Evolutionary conservation across 495 filamentous ascomycete species (phyloP), one percentile per base, ranked within the genome.

Genomic region (Rhizodiscina lignyota): DNA sequence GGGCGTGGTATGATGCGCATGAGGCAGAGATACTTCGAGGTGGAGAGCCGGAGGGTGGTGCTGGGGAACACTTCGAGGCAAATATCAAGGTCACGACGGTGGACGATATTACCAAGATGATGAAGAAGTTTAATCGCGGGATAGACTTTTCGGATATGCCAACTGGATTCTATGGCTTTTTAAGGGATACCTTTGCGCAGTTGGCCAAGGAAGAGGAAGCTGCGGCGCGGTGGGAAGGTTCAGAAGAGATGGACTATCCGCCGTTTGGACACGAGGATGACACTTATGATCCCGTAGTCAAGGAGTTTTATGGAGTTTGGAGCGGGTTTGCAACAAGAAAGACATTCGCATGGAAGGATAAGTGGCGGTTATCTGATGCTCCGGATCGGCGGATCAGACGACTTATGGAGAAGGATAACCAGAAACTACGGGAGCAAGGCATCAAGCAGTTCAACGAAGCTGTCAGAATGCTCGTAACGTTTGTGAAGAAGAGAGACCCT

Each of bases 1-100:
- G 91, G 31, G 77, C 86, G 5, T 96, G 89, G 89, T 99, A 99
- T 55, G 87, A 99, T 49, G 80, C 83, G 17, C 89, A 99, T 48
- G 77, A 83, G 34, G 77, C 84, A 42, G 75, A 74, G 11, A 84
- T 96, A 32, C 60, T 94, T 34, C 66, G 71, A 2, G 74, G 70
- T 11, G 64, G 70, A 34, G 63, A 73, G 30, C 6, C 6, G 6
- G 33, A 20, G 4, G 33, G 17, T 8, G 63, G 54, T 28, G 54
- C 52, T 12, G 54, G 58, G 21, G 57, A 46, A 11, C 56, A 64
- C 28, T 79, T 70, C 44, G 72, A 73, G 19, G 60, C 76, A 36
- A 70, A 79, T 48, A 51, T 66, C 39, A 67, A 66, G 5, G 56
- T 87, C 42, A 92, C 83, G 10, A 85, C 78, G 11, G 66, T 81